A percentile compares a stretch with the other conserved stretches of the same genome.
Evolutionary conservation across 1,284 basidiomycete species (phyloP).

Genomic region (Mycena sp.): DNA sequence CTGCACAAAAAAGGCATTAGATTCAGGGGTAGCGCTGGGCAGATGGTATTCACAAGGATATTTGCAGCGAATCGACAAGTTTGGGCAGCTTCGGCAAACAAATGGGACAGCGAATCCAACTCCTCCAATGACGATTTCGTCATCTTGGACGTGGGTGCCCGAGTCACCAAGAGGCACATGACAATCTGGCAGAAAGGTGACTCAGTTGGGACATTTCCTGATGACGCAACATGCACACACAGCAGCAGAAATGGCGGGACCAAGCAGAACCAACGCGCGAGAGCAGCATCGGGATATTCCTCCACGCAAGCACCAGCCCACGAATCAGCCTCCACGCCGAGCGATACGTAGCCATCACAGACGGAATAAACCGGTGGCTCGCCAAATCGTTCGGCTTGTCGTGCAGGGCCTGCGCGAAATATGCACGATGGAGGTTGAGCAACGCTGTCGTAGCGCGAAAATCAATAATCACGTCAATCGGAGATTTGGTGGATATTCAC

Average conservation of each 20-base stretch:
- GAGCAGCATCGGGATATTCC: slow-evolving; percentile 49
- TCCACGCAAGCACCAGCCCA: slow-evolving; percentile 53
- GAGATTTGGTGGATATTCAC: slow-evolving; percentile 29
- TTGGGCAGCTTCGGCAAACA: slow-evolving; percentile 63
- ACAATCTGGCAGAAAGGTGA: slow-evolving; percentile 57
- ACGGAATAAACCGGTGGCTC: slow-evolving; percentile 69
- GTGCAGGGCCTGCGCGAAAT: slow-evolving; percentile 71
- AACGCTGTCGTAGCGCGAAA: slow-evolving; percentile 52
- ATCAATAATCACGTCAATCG: neutral
- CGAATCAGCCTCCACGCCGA: slow-evolving; percentile 73
- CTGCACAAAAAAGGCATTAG: slow-evolving; percentile 40
- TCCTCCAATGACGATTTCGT: slow-evolving; percentile 65
- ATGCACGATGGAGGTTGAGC: slow-evolving; percentile 72
- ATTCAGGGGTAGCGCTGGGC: neutral
- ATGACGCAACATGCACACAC: slow-evolving; percentile 51
- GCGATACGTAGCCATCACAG: slow-evolving; percentile 75
- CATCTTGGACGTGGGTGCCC: slow-evolving; percentile 65
- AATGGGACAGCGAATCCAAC: slow-evolving; percentile 56
- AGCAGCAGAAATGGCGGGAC: slow-evolving; percentile 69
- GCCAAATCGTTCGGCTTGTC: slow-evolving; percentile 65
- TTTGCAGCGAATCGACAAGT: slow-evolving; percentile 58
- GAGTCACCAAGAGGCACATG: slow-evolving; percentile 70
- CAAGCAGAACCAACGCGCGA: slow-evolving; percentile 61
- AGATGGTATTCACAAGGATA: slow-evolving; percentile 53
- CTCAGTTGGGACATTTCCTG: neutral